Base-by-base conservation (phyloP, 139 green algal species). In the Mychonastes homosphaera region DNA sequence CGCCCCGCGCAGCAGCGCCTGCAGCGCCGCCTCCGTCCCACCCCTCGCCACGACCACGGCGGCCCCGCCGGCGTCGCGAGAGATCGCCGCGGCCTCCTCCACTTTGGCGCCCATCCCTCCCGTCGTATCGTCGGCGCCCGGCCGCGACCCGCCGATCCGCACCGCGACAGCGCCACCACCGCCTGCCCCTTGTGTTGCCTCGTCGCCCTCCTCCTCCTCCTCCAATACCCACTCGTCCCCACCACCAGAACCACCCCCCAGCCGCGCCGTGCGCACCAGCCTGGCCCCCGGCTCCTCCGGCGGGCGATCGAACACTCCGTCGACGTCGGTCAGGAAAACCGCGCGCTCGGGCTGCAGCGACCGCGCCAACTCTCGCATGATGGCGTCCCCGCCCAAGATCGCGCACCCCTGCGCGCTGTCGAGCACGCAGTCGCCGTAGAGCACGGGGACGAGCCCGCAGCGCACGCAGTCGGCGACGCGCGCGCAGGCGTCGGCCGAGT, bases 311-410 rank as follows among this genome's bases (percentile, higher is more conserved):
- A 50, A 85, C 6, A 88, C 62, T 18, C 79, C 80, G 5, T 55
- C 28, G 30, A 88, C 81, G 45, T 88, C 71, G 28, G 81, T 85
- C 60, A 85, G 56, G 56, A 87, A 86, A 2, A 82, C 63, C 10
- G 74, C 77, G 9, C 50, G 65, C 2, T 68, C 28, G 0, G 75
- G 71, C 4, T 54, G 28, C 28, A 87, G 56, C 18, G 13, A 35
- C 16, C 66, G 50, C 13, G 66, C 72, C 15, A 87, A 47, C 19
- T 59, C 32, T 8, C 53, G 41, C 1, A 86, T 35, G 19, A 87
- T 67, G 6, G 62, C 45, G 56, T 87, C 78, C 0, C 78, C 78
- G 40, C 64, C 73, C 23, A 87, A 63, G 43, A 88, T 78, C 12
- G 69, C 78, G 44, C 72, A 77, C 13, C 73, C 72, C 46, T 70